phyloP scores from a whole-genome alignment of 2,329 filamentous ascomycete genomes.

The Ampelomyces quisqualis region DNA sequence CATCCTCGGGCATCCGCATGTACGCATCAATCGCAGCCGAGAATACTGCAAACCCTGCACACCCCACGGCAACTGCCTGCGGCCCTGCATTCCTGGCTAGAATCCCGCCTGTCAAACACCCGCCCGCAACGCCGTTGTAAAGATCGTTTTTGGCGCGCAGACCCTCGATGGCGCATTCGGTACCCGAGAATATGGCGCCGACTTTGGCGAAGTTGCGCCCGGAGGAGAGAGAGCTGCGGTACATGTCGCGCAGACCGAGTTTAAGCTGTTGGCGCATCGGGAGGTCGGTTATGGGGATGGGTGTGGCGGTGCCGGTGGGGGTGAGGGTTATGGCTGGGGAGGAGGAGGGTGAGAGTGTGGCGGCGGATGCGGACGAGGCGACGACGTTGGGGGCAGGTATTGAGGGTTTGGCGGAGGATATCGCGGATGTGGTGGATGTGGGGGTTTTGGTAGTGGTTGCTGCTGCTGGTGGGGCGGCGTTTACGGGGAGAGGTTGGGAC shows the following conservation, averaged over 20 bases:
- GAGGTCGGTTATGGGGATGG: conserved; percentile 58
- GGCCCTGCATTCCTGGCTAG: conserved; percentile 85
- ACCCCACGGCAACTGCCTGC: conserved; percentile 82
- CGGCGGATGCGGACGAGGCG: conserved; percentile 62
- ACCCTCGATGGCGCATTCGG: conserved; percentile 94
- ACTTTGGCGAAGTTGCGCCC: conserved; percentile 95
- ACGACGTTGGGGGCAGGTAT: conserved; percentile 54
- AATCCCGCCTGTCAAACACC: conserved; percentile 88
- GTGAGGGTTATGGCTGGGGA: conserved; percentile 67
- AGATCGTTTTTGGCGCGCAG: conserved; percentile 91
- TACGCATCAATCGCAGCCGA: conserved; percentile 88
- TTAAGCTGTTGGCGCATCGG: conserved; percentile 82
- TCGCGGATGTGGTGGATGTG: conserved; percentile 24
- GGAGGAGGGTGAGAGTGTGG: conserved; percentile 67
- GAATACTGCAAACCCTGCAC: conserved; percentile 91
- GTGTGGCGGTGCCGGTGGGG: conserved; percentile 40
- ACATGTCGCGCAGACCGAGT: conserved; percentile 93
- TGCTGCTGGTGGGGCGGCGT: conserved; percentile 38
- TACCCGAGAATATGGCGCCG: conserved; percentile 85
- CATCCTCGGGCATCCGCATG: conserved; percentile 58
- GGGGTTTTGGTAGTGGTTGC: conserved; percentile 51
- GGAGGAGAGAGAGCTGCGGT: conserved; percentile 73
- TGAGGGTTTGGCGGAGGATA: conserved; percentile 24
- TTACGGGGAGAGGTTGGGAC: conserved; percentile 48
- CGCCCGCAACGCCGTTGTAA: conserved; percentile 80